These are phyloP conservation scores for Plasmodium falciparum DNA, from an alignment of 169 alveolate genomes.

Conservation along the genomic window DNA sequence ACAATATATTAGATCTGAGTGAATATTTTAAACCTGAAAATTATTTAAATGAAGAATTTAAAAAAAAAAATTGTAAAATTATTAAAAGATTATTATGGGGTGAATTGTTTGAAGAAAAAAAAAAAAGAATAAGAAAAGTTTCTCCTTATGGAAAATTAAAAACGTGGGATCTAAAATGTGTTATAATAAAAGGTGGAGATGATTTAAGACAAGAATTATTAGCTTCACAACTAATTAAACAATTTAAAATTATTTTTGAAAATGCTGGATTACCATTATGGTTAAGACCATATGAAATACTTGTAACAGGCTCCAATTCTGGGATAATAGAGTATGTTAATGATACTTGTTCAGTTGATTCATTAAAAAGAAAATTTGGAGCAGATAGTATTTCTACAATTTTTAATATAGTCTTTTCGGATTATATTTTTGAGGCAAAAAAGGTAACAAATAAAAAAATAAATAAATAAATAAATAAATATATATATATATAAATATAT, in stretches of 20 bases:
- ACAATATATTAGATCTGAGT: neutral
- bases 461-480: no score
- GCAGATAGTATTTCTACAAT: constrained; percentile 83
- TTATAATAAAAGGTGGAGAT: constrained; percentile 96
- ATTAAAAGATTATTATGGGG: constrained; percentile 81
- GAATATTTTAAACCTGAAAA: constrained; percentile 69
- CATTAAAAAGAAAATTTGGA: constrained; percentile 82
- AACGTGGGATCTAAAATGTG: constrained; percentile 90
- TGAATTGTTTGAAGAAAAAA: constrained; percentile 87
- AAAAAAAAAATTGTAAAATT: constrained; percentile 76
- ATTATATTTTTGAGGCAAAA: constrained; percentile 84
- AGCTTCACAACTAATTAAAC: constrained; percentile 95
- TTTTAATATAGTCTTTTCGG: constrained; percentile 81
- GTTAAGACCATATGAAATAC: constrained; percentile 95
- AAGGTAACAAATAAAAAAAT: constrained; percentile 26
- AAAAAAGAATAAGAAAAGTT: constrained; percentile 82
- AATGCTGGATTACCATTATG: constrained; percentile 92
- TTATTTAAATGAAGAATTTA: constrained; percentile 57
- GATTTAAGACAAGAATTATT: constrained; percentile 96
- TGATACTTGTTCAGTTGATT: constrained; percentile 87
- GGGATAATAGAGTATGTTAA: constrained; percentile 91
- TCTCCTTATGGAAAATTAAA: constrained; percentile 90
- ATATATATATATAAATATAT: neutral
- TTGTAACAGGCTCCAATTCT: constrained; percentile 95
- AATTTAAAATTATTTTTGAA: constrained; percentile 90